A percentile compares a stretch with the other conserved stretches of the same genome.
These are phyloP conservation scores for Austroboletus niveus DNA, from an alignment of 1,284 basidiomycete species.

Conservation along the genomic window DNA sequence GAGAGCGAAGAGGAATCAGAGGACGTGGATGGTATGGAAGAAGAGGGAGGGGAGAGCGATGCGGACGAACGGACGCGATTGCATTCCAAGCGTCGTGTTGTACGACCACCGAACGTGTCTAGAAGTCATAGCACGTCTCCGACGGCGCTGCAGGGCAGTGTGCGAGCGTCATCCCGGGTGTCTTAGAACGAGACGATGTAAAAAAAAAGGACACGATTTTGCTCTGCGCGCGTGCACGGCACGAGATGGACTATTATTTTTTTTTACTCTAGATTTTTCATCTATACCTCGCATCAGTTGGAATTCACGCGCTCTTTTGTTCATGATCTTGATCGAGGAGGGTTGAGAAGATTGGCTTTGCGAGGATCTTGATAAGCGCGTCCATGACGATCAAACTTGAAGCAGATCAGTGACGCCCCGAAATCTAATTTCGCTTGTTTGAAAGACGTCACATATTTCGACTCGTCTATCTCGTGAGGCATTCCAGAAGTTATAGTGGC, in stretches of 20 bases:
- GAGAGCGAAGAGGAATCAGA: slow-evolving; percentile 44
- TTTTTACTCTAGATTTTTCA: slow-evolving; percentile 26
- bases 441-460: too few relatives aligned
- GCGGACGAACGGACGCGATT: slow-evolving; percentile 53
- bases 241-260: slow-evolving; percentile 21
- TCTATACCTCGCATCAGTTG: slow-evolving; percentile 26
- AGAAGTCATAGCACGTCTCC: slow-evolving; percentile 33
- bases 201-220: background rate
- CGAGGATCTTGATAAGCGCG: too few relatives aligned
- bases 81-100: slow-evolving; percentile 26
- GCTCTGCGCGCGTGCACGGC: slow-evolving; percentile 13
- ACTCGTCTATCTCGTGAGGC: too few relatives aligned
- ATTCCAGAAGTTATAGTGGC: too few relatives aligned
- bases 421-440: too few relatives aligned
- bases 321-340: too few relatives aligned
- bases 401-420: too few relatives aligned
- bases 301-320: slow-evolving; percentile 8
- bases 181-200: slow-evolving; percentile 11
- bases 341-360: too few relatives aligned
- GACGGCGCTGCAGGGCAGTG: slow-evolving; percentile 28
- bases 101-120: slow-evolving; percentile 21
- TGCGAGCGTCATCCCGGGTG: slow-evolving; percentile 15
- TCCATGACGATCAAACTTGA: too few relatives aligned
- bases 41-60: slow-evolving; percentile 36
- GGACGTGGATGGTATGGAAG: slow-evolving; percentile 31